Evolutionary conservation across 2,329 filamentous ascomycete species (phyloP).

Genomic region (Penicillium psychrosexuale): DNA sequence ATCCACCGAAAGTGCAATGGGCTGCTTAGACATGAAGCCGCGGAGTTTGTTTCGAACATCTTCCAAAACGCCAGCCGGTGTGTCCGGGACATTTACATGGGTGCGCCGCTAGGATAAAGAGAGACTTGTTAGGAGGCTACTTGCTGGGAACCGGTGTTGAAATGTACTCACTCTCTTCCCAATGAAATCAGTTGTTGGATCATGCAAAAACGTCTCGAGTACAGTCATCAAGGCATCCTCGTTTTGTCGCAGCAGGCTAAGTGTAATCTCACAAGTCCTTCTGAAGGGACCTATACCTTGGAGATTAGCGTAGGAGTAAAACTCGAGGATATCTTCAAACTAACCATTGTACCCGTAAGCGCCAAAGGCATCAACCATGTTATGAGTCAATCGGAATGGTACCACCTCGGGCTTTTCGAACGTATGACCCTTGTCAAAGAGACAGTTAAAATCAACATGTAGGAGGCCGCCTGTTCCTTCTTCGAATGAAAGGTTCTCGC

Average conservation of each 20-base stretch:
- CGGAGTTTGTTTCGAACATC: conserved; percentile 82
- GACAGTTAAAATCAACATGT: conserved; percentile 98
- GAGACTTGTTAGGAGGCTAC: neutral
- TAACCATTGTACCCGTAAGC: conserved; percentile 80
- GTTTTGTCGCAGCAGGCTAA: conserved; percentile 79
- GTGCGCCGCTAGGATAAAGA: conserved; percentile 47
- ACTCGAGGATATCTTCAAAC: conserved; percentile 1
- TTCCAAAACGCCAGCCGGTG: conserved; percentile 78
- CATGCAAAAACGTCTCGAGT: conserved; percentile 93
- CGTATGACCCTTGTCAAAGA: conserved; percentile 96
- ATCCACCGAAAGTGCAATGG: conserved; percentile 88
- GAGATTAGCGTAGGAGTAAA: conserved; percentile 3
- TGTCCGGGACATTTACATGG: conserved; percentile 57
- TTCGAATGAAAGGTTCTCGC: conserved; percentile 93
- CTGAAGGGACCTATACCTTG: conserved; percentile 66
- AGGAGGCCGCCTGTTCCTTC: conserved; percentile 91
- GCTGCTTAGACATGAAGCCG: conserved; percentile 80
- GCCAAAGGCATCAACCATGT: conserved; percentile 97
- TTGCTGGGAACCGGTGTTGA: neutral
- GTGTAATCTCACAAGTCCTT: conserved; percentile 82
- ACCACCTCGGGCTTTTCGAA: conserved; percentile 94
- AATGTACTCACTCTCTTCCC: conserved; percentile 57
- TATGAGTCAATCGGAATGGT: conserved; percentile 94
- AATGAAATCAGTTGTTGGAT: conserved; percentile 91
- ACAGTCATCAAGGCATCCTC: conserved; percentile 97